These are phyloP conservation scores for Barnettozyma siamensis DNA, from an alignment of 805 yeast genomes.

Conservation along the genomic window DNA sequence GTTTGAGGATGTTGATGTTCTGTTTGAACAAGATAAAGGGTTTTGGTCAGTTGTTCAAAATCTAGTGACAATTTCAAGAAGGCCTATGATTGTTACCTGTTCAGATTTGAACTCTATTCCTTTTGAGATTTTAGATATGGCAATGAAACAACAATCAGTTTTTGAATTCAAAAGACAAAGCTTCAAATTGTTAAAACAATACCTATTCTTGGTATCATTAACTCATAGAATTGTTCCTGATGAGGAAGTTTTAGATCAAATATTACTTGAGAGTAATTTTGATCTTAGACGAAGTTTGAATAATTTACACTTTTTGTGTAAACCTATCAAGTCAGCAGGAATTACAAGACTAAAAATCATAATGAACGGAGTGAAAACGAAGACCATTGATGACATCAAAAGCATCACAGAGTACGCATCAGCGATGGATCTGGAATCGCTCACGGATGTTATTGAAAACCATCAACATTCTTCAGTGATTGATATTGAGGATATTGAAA, in stretches of 20 bases:
- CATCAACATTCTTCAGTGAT: constrained; percentile 11
- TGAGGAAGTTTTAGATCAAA: constrained; percentile 23
- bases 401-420: constrained; percentile 1
- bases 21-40: constrained; percentile 67
- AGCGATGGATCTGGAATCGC: constrained; percentile 11
- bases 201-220: constrained; percentile 37
- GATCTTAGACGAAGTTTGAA: constrained; percentile 45
- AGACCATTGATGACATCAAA: not conserved
- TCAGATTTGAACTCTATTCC: constrained; percentile 45
- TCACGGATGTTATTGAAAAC: constrained; percentile 12
- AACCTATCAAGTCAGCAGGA: not conserved
- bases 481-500: constrained; percentile 26
- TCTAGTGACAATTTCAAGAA: constrained; percentile 51
- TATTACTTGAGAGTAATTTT: constrained; percentile 24
- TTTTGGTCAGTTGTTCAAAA: constrained; percentile 75
- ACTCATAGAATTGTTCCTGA: constrained; percentile 32
- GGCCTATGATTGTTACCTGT: constrained; percentile 71
- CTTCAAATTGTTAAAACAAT: constrained; percentile 25
- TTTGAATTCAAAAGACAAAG: constrained; percentile 25
- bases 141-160: constrained; percentile 36
- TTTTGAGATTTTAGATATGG: constrained; percentile 37
- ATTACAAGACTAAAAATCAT: not conserved
- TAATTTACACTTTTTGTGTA: constrained; percentile 24
- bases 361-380: not conserved
- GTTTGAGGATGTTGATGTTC: constrained; percentile 79